These are phyloP conservation scores for Fraxinus americana DNA, from an alignment of 257 asterid species.

Conservation along the genomic window DNA sequence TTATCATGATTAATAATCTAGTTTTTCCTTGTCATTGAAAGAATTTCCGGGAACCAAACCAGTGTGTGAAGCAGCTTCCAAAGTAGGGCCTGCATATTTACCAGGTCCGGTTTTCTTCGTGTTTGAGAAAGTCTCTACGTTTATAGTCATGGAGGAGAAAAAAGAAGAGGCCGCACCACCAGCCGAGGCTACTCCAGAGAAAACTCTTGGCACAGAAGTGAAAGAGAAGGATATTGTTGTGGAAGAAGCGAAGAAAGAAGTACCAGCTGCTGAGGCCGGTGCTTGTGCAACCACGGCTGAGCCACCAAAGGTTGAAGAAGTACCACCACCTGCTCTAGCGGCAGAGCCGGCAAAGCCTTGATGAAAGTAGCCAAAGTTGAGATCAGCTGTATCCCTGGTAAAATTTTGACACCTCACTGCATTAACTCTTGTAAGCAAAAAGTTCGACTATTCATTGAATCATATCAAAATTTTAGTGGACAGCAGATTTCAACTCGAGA, in stretches of 20 bases:
- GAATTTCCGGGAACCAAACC: slow-evolving; percentile 82
- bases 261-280: too few species aligned
- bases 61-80: slow-evolving; percentile 60
- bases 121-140: slow-evolving; percentile 70
- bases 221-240: too few species aligned
- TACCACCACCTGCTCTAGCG: slow-evolving; percentile 29
- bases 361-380: slow-evolving; percentile 4
- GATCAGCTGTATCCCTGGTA: too few species aligned
- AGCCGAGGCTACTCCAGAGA: slow-evolving; percentile 18
- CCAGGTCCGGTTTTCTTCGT: slow-evolving; percentile 68
- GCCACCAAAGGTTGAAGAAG: slow-evolving; percentile 43
- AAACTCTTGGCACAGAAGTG: neutral
- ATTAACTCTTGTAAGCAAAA: too few species aligned
- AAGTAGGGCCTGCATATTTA: slow-evolving; percentile 59
- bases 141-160: slow-evolving; percentile 47
- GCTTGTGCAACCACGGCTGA: slow-evolving; percentile 19
- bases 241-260: too few species aligned
- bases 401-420: too few species aligned
- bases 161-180: slow-evolving; percentile 36
- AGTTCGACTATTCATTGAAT: too few species aligned
- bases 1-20: neutral
- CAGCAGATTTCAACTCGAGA: slow-evolving; percentile 3
- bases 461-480: too few species aligned
- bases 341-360: slow-evolving; percentile 54
- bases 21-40: slow-evolving; percentile 11